Conservation (phyloP, 2,329 filamentous ascomycete genomes). For the Xylariaceae sp. region DNA sequence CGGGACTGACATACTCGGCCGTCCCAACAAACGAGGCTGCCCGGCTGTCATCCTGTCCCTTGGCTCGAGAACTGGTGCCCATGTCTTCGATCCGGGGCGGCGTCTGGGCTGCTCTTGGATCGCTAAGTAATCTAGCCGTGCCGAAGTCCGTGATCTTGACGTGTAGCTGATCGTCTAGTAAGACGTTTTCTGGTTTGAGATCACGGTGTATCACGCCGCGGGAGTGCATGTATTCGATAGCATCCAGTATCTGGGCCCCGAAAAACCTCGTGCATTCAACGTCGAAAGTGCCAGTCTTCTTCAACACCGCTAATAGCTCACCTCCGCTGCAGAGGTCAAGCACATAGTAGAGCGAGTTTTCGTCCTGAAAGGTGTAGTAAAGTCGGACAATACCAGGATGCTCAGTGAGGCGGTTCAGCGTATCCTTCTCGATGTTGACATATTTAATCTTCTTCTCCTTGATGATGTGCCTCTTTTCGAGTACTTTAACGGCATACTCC, state of each 20-base stretch:
- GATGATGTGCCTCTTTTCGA: conserved; percentile 98
- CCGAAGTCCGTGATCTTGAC: conserved; percentile 99
- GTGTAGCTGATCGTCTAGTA: conserved; percentile 92
- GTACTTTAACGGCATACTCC: conserved; percentile 95
- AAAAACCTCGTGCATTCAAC: conserved; percentile 93
- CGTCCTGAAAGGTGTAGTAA: conserved; percentile 98
- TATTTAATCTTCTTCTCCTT: conserved; percentile 99
- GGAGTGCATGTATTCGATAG: conserved; percentile 97
- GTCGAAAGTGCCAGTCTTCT: conserved; percentile 91
- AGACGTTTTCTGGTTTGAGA: conserved; percentile 92
- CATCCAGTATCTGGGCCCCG: conserved; percentile 89
- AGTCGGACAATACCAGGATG: conserved; percentile 94
- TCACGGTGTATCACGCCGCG: conserved; percentile 95
- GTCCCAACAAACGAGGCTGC: conserved; percentile 96
- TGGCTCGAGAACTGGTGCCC: conserved; percentile 34
- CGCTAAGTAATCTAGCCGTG: conserved; percentile 85
- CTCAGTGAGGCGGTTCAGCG: conserved; percentile 88
- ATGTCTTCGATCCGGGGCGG: conserved; percentile 32
- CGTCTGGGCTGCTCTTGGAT: conserved; percentile 44
- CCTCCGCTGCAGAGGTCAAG: conserved; percentile 89
- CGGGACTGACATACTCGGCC: conserved; percentile 95
- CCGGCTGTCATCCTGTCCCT: conserved; percentile 57
- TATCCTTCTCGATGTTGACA: conserved; percentile 99
- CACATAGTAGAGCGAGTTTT: conserved; percentile 93
- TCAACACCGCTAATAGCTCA: conserved; percentile 85